Base-by-base conservation (phyloP, 148 eudicot genomes). In the Diospyros kaki region DNA sequence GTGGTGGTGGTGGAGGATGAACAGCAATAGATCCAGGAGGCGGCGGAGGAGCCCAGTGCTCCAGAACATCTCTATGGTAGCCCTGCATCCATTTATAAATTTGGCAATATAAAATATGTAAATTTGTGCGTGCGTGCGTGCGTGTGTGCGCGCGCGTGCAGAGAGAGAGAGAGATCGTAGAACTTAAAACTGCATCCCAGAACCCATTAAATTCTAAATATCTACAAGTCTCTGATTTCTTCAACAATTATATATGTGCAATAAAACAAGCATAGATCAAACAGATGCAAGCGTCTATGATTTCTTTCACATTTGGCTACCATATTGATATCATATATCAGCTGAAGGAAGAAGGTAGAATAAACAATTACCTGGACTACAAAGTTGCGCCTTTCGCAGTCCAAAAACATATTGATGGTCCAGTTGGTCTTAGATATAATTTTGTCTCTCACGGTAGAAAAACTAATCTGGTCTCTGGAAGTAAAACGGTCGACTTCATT, bases 401-500 rank as follows among this genome's bases (percentile, higher is more conserved):
- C 98, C 81, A 82, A 75, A 81, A 93, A 93, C 98, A 93, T 93
- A 82, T 86, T 87, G 58, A 84, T 77, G n/a, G 86, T 89, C 90
- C 91, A 93, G 72, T 93, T 85, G 40, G 84, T 89, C 85, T 90
- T 86, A 38, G 91, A 80, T 78, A 50, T 79, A 65, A 93, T 89
- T 75, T 89, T 93, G 83, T 93, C 95, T 80, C 98, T 82, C 2
- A 93, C 98, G 42, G 84, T 93, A 63, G 98, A 84, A 62, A 90
- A 93, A 81, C 98, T 90, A 64, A 93, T 82, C 80, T 93, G 98
- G 74, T 93, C 98, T 72, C 98, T 81, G 62, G 98, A 84, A 52
- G 98, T 93, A 71, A 93, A 93, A 52, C 93, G 95, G 73, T 93
- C 98, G 65, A 93, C 98, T 84, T 93, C 98, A 73, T 93, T 78